Conservation (phyloP, 257 asterid species). For the Primulina huaijiensis region DNA sequence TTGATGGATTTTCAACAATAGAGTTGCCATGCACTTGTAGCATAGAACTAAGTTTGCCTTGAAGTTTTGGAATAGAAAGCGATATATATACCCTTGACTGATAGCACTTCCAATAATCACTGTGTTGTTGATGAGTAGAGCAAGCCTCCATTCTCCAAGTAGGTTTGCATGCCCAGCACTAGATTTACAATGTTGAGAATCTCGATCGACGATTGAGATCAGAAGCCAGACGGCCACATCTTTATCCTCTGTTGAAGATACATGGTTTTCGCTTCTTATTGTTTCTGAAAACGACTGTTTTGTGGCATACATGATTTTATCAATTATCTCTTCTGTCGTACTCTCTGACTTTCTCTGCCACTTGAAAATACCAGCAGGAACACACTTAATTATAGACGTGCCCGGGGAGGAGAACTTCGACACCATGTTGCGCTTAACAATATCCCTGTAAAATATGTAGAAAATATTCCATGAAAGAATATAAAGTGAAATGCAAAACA, state of each 20-base stretch:
- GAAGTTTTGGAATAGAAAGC: neutral
- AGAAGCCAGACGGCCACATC: slow-evolving; percentile 81
- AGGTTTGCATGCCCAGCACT: slow-evolving; percentile 16
- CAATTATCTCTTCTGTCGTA: slow-evolving; percentile 29
- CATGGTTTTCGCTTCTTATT: slow-evolving; percentile 29
- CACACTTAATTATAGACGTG: slow-evolving; percentile 30
- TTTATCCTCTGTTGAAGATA: slow-evolving; percentile 39
- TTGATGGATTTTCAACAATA: neutral
- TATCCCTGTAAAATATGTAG: slow-evolving; percentile 55
- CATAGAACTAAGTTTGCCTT: neutral
- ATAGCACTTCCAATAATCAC: slow-evolving; percentile 64
- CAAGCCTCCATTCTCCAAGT: slow-evolving; percentile 64
- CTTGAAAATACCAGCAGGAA: slow-evolving; percentile 18
- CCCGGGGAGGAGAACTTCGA: slow-evolving; percentile 67
- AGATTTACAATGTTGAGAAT: slow-evolving; percentile 33
- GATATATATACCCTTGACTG: slow-evolving; percentile 22
- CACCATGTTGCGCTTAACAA: slow-evolving; percentile 53
- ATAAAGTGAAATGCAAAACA: slow-evolving; percentile 11
- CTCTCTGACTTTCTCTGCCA: slow-evolving; percentile 56
- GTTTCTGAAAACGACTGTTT: slow-evolving; percentile 34
- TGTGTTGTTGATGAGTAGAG: slow-evolving; percentile 60
- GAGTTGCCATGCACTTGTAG: neutral
- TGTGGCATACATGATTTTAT: slow-evolving; percentile 67
- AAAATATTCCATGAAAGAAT: slow-evolving; percentile 15
- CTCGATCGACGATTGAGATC: slow-evolving; percentile 48